phyloP scores from a whole-genome alignment of 2,329 filamentous ascomycete species.

The Sphaerostilbella broomeana region DNA sequence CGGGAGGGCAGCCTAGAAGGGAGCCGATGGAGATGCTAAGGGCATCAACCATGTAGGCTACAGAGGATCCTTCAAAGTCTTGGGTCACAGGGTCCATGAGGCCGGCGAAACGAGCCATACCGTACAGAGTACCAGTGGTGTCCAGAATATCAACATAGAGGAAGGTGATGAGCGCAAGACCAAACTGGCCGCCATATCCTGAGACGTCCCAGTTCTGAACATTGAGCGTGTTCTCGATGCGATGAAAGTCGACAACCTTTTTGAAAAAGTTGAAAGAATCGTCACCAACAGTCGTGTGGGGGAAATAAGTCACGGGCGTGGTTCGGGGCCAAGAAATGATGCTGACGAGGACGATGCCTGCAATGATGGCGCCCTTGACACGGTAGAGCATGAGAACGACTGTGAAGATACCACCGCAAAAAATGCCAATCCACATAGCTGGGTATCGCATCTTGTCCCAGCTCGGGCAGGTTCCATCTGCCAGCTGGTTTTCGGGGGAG shows the following conservation, averaged over 20 bases:
- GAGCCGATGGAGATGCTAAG: constrained; percentile 72
- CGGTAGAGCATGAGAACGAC: constrained; percentile 77
- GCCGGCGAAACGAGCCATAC: constrained; percentile 79
- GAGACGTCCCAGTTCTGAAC: constrained; percentile 70
- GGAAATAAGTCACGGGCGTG: constrained; percentile 75
- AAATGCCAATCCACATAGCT: constrained; percentile 82
- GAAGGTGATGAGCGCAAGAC: constrained; percentile 79
- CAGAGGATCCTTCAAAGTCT: constrained; percentile 79
- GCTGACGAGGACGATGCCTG: constrained; percentile 74
- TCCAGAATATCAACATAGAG: constrained; percentile 88
- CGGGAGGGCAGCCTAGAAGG: constrained; percentile 69
- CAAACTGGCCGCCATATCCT: constrained; percentile 67
- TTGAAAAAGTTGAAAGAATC: constrained; percentile 79
- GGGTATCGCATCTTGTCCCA: constrained; percentile 72
- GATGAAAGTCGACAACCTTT: constrained; percentile 77
- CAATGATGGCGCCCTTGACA: constrained; percentile 80
- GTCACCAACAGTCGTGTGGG: constrained; percentile 62
- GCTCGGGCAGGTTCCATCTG: constrained; percentile 53
- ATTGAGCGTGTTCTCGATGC: constrained; percentile 60
- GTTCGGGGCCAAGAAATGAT: constrained; percentile 82
- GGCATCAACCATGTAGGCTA: constrained; percentile 80
- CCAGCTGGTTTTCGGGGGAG: constrained; percentile 34
- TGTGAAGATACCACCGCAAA: constrained; percentile 76
- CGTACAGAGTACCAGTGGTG: constrained; percentile 78
- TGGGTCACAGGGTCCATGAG: constrained; percentile 75